Evolutionary conservation across 2,329 filamentous ascomycete genomes (phyloP), one percentile per base, ranked within the genome.

Genomic region (Fonsecaea multimorphosa): DNA sequence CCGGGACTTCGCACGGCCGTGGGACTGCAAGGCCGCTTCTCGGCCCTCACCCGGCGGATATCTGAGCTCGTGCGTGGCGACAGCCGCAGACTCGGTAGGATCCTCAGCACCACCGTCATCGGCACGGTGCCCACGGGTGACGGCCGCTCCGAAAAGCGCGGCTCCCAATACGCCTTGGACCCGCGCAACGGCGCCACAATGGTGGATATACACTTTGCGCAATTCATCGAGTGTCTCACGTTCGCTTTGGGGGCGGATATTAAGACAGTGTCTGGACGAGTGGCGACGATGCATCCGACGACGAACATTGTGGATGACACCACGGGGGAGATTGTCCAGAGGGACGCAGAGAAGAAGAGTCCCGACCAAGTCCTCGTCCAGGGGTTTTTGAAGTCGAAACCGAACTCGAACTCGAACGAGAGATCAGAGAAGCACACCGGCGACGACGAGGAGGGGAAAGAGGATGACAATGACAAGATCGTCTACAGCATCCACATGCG

Each of bases 401-500:
- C 29, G 3, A 36, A 34, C 14, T 55, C 52, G n/a, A 19, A 5
- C 2, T 16, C 29, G n/a, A n/a, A n/a, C 16, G 16, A n/a, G n/a
- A 31, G 29, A 31, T 31, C 29, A 31, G 29, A 31, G 3, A 3
- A 31, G 29, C 29, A 31, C 27, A n/a, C 1, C 27, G 52, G 4
- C 4, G 27, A 2, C 24, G 29, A 32, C 4, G 14, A 40, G 14
- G n/a, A 1, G 14, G 5, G 8, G 29, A 8, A 31, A 3, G 9
- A 38, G 11, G 36, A 38, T 3, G 14, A 38, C 9, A 38, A 38
- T 3, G 14, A 40, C 1, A 40, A 40, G 16, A 40, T n/a, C 38
- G 38, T 55, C 52, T 55, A 55, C 52, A 55, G 52, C 31, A 55
- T 55, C 52, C 52, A 55, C 31, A 34, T 55, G 24, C 52, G 52